Evolutionary conservation across 202 grass and related monocot species (phyloP).

Genomic region (Schoenoplectus tabernaemontani): DNA sequence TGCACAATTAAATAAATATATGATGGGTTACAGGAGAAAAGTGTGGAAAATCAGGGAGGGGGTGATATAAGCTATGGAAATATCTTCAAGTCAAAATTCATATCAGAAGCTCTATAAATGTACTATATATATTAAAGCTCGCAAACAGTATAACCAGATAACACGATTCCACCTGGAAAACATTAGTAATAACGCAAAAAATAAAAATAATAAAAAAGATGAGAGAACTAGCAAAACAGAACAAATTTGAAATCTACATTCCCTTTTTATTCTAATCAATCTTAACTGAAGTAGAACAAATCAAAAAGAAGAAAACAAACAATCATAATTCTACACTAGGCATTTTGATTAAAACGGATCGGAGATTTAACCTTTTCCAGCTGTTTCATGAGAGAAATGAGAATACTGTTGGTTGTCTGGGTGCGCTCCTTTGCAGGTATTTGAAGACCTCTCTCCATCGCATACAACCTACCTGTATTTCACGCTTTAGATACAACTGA

Average conservation of each 20-base stretch:
- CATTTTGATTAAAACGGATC: neutral
- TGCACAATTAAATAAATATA: no score
- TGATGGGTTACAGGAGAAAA: no score
- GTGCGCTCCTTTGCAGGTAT: slow-evolving; percentile 84
- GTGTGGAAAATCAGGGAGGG: no score
- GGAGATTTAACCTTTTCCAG: slow-evolving; percentile 65
- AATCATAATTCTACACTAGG: neutral
- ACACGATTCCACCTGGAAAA: neutral
- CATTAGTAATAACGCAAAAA: neutral
- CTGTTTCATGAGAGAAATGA: slow-evolving; percentile 91
- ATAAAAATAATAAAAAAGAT: no score
- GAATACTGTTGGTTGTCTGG: slow-evolving; percentile 79
- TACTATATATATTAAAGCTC: neutral
- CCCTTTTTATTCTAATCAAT: no score
- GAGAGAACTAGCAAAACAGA: no score
- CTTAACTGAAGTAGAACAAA: no score
- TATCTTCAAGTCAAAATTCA: no score
- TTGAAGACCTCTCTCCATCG: slow-evolving; percentile 79
- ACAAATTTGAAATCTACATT: no score
- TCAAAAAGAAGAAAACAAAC: neutral
- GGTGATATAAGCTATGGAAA: no score
- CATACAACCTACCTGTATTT: slow-evolving; percentile 64
- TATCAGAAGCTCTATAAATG: no score
- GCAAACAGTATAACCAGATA: neutral
- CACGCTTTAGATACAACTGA: slow-evolving; percentile 11